Evolutionary conservation across 345 rosid species (phyloP).

Genomic region (Sonneratia caseolaris): DNA sequence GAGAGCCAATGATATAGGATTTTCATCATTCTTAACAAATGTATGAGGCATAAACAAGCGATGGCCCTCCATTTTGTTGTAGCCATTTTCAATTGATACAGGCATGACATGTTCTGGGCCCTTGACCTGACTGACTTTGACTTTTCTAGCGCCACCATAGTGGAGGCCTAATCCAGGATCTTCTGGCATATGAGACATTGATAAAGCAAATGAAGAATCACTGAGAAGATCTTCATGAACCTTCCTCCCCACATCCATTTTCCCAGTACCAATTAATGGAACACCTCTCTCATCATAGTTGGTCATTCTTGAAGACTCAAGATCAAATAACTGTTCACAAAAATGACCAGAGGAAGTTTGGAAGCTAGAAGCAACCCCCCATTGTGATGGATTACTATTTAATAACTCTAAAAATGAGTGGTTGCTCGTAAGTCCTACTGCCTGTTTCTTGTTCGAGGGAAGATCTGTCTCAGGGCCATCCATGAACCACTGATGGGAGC

Average conservation of each 20-base stretch:
- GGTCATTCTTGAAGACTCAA: constrained; percentile 41
- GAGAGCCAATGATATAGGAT: constrained; percentile 24
- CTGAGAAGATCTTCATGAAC: constrained; percentile 25
- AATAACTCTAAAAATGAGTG: constrained; percentile 27
- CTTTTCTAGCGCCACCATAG: constrained; percentile 59
- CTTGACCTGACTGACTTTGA: constrained; percentile 64
- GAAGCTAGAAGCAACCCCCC: constrained; percentile 53
- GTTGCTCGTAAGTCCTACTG: constrained; percentile 35
- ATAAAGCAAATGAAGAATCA: constrained; percentile 47
- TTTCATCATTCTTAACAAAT: constrained; percentile 29
- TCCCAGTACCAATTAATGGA: constrained; percentile 29
- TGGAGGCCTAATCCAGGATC: constrained; percentile 42
- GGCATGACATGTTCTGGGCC: constrained; percentile 31
- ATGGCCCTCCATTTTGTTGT: constrained; percentile 24
- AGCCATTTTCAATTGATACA: constrained; percentile 33
- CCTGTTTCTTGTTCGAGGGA: constrained; percentile 77
- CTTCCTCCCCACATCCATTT: constrained; percentile 26
- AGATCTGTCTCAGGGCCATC: constrained; percentile 57
- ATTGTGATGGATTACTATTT: constrained; percentile 33
- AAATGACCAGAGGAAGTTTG: constrained; percentile 55
- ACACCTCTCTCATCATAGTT: constrained; percentile 37
- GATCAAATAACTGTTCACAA: constrained; percentile 45
- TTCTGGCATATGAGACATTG: constrained; percentile 50
- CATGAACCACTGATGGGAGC: constrained; percentile 75
- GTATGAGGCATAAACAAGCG: constrained; percentile 30